A percentile compares a stretch with the other conserved stretches of the same genome.
Evolutionary conservation across 2,329 filamentous ascomycete genomes (phyloP).

Genomic region (Ambrosiella cleistominuta): DNA sequence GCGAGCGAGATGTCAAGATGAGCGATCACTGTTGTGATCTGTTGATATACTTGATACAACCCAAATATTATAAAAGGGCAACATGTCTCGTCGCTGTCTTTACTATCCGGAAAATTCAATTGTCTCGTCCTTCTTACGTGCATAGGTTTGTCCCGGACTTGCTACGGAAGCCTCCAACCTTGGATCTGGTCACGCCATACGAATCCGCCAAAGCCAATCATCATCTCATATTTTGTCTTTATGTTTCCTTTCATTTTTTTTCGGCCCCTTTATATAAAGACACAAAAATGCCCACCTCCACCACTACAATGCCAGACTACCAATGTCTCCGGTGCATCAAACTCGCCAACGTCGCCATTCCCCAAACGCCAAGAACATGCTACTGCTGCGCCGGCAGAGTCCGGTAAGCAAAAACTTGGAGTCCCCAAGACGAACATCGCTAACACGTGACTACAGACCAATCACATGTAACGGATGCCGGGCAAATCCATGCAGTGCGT

Average conservation of each 20-base stretch:
- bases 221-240: background rate
- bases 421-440: background rate
- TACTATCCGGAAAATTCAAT: too few species aligned
- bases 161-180: too few species aligned
- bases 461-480: background rate
- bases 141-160: too few species aligned
- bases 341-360: background rate
- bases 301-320: background rate
- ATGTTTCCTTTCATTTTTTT: background rate
- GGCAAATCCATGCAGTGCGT: background rate
- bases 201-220: too few species aligned
- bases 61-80: background rate
- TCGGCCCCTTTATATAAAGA: background rate
- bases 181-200: too few species aligned
- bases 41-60: background rate
- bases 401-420: background rate
- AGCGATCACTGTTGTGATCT: background rate
- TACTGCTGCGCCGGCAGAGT: conserved; percentile 7
- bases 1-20: background rate
- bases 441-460: background rate
- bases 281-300: background rate
- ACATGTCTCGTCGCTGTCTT: background rate
- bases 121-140: too few species aligned
- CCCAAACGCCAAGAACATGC: conserved; percentile 5
- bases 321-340: conserved; percentile 6